Evolutionary conservation across 2,329 filamentous ascomycete species (phyloP).

Genomic region (Penicillium crustosum): DNA sequence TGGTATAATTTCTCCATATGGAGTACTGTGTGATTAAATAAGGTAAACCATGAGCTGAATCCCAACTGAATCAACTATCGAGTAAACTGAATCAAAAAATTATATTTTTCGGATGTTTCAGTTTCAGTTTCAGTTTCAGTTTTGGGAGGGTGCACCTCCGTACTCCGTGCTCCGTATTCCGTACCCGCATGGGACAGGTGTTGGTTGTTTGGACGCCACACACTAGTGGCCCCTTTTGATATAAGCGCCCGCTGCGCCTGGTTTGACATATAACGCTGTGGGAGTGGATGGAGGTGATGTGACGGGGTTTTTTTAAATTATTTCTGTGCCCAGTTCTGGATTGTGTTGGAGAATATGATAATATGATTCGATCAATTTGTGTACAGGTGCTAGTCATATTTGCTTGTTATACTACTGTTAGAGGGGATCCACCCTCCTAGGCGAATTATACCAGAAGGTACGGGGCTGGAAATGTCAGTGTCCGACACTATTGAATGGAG

Average conservation of each 20-base stretch:
- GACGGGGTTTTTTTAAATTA: not conserved
- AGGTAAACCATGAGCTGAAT: not conserved
- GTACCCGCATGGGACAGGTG: not conserved
- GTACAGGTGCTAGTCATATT: slow-evolving; percentile 1
- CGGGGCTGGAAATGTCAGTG: not conserved
- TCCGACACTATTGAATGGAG: not conserved
- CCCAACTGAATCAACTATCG: not conserved
- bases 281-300: slow-evolving; percentile 3
- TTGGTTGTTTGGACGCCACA: not conserved
- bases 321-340: not conserved
- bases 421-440: not conserved
- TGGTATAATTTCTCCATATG: not conserved
- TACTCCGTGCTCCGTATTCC: not conserved
- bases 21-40: not conserved
- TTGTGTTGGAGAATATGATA: not conserved
- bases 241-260: slow-evolving; percentile 23
- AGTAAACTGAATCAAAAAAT: not conserved
- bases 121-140: not conserved
- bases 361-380: not conserved
- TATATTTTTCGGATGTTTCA: not conserved
- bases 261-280: slow-evolving; percentile 15
- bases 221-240: slow-evolving; percentile 4
- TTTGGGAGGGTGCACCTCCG: not conserved
- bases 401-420: not conserved
- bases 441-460: not conserved